Base-by-base conservation (phyloP, 805 yeast genomes). In the Starmerella riodocensis region DNA sequence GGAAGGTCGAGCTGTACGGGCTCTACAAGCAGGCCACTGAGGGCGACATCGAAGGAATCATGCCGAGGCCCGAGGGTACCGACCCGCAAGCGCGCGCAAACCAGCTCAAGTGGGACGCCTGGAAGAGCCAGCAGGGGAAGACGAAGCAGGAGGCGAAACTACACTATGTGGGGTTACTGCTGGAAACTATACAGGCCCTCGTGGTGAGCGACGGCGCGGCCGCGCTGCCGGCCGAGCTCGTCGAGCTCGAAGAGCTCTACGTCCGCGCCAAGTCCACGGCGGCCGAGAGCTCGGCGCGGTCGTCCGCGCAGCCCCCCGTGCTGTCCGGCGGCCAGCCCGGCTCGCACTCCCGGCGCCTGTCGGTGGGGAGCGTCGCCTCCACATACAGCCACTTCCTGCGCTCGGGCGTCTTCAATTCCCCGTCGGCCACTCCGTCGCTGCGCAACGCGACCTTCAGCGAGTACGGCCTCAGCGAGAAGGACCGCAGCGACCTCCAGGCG, bases 11-110 rank as follows among this genome's bases (percentile, higher is more conserved):
- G 3, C 65, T 83, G 4, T 83, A 83, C 56, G 94, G 93, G 0
- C 66, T 83, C 36, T 83, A 82, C 60, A 84, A 83, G 52, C 94
- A 83, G 55, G 86, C 93, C 2, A 83, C 93, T 1, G 88, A 81
- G 58, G 94, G 94, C 6, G 74, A 83, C 55, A 84, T 80, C 7
- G 70, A 69, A 34, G 77, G 77, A 2, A 65, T 78, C 30, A 69
- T 79, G 73, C 68, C 70, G 2, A 61, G 84, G 34, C 88, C 88
- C 0, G 57, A 59, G 1, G 86, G 85, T 4, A 58, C 56, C 30
- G 58, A 70, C 1, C 63, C 71, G 7, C 83, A 76, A 47, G 82
- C 74, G 51, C 77, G 70, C 47, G 76, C 76, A 3, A 78, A 78
- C 8, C 71, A 71, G 53, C 69, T 74, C 49, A 82, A 83, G 55